Percentiles rank a stretch among this genome's conserved stretches.
phyloP scores from a whole-genome alignment of 1,139 yeast species.

The Candida sp. region DNA sequence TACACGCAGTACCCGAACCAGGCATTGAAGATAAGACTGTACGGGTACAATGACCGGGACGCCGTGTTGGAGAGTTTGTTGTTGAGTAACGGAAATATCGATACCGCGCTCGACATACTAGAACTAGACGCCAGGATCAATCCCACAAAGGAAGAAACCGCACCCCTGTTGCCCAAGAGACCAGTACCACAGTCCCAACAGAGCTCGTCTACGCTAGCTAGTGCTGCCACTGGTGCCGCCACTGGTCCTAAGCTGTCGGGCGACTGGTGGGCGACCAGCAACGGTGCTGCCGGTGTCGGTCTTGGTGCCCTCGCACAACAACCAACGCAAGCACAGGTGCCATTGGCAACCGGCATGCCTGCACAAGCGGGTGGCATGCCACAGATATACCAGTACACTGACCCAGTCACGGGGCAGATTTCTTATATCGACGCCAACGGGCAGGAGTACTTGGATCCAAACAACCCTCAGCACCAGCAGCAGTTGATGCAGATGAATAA shows the following conservation, averaged over 20 bases:
- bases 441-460: conserved; percentile 62
- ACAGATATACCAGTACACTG: conserved; percentile 62
- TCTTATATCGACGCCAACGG: conserved; percentile 63
- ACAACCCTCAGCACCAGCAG: conserved; percentile 57
- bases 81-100: conserved; percentile 50
- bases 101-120: conserved; percentile 51
- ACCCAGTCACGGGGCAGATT: conserved; percentile 64
- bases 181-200: conserved; percentile 24
- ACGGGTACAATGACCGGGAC: conserved; percentile 54
- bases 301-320: conserved; percentile 5
- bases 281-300: no score
- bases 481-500: conserved; percentile 47
- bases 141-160: conserved; percentile 38
- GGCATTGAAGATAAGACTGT: conserved; percentile 40
- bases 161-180: conserved; percentile 54
- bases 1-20: conserved; percentile 41
- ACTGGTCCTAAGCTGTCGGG: conserved; percentile 13
- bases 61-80: conserved; percentile 54
- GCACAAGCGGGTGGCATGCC: conserved; percentile 23
- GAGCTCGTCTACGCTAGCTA: conserved; percentile 4
- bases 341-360: no score
- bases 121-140: conserved; percentile 43
- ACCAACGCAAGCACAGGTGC: conserved; percentile 7
- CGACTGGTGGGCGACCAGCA: conserved; percentile 31
- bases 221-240: background rate